Evolutionary conservation across 371 early-diverging fungal species (phyloP).

Genomic region (Syncephalastrum sp.): DNA sequence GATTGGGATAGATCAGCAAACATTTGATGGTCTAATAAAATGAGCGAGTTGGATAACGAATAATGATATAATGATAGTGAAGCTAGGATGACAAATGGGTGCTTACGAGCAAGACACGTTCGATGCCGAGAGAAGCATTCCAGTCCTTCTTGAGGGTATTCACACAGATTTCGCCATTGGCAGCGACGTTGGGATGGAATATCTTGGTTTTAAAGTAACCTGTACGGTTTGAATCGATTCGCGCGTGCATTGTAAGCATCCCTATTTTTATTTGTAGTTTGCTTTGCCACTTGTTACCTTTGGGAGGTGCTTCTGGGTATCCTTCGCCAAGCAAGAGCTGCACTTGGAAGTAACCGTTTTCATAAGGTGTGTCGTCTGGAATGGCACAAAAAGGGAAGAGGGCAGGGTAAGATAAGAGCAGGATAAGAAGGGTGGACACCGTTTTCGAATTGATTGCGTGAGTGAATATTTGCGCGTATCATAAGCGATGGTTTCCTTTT

Average conservation of each 20-base stretch:
- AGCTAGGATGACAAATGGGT: not conserved
- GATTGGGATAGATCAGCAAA: constrained; percentile 89
- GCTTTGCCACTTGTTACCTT: constrained; percentile 35
- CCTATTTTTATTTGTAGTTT: not conserved
- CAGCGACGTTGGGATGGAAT: constrained; percentile 92
- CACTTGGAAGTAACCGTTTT: constrained; percentile 72
- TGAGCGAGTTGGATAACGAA: not conserved
- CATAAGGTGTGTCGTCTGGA: constrained; percentile 75
- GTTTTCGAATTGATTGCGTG: no score
- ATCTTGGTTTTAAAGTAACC: constrained; percentile 85
- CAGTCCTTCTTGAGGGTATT: constrained; percentile 92
- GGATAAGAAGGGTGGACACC: no score
- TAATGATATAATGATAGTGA: not conserved
- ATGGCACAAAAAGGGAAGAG: no score
- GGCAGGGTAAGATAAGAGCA: no score
- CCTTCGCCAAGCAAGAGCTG: constrained; percentile 58
- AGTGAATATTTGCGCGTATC: no score
- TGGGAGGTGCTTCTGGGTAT: constrained; percentile 78
- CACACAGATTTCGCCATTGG: constrained; percentile 88
- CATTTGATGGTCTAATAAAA: constrained; percentile 77
- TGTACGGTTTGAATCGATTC: constrained; percentile 1
- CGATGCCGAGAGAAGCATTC: constrained; percentile 79
- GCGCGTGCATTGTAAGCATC: not conserved
- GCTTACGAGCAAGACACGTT: constrained; percentile 76
- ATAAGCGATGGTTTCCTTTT: not conserved